Conservation (phyloP, 1,284 basidiomycete species). For the Pseudozyma tsukubaensis region DNA sequence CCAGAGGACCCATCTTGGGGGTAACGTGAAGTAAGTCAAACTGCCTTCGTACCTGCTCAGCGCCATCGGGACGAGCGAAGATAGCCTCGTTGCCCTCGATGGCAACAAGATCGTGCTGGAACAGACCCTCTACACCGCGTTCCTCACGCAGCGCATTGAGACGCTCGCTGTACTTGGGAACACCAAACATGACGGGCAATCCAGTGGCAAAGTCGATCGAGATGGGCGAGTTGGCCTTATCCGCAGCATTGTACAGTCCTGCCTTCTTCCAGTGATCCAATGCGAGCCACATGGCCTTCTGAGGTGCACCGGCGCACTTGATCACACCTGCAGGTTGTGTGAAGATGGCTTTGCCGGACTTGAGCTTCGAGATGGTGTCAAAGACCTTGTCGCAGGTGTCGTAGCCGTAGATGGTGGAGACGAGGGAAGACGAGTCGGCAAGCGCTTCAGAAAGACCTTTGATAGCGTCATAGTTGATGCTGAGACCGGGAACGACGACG, state of each 20-base stretch:
- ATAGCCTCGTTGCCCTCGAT: slow-evolving; percentile 79
- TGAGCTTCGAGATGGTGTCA: slow-evolving; percentile 73
- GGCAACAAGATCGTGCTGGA: slow-evolving; percentile 84
- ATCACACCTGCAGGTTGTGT: slow-evolving; percentile 94
- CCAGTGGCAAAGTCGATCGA: slow-evolving; percentile 89
- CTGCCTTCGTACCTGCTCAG: slow-evolving; percentile 74
- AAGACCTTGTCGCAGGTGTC: slow-evolving; percentile 61
- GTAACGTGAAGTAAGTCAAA: slow-evolving; percentile 89
- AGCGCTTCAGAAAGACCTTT: slow-evolving; percentile 83
- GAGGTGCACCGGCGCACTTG: slow-evolving; percentile 88
- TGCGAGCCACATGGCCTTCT: slow-evolving; percentile 69
- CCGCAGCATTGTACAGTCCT: slow-evolving; percentile 50
- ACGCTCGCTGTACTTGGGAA: slow-evolving; percentile 86
- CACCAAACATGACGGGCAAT: slow-evolving; percentile 85
- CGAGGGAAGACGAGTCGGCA: slow-evolving; percentile 80
- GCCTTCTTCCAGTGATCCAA: slow-evolving; percentile 61
- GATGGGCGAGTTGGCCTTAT: slow-evolving; percentile 70
- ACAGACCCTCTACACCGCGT: slow-evolving; percentile 82
- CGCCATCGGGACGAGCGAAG: slow-evolving; percentile 72
- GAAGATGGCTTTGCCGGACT: slow-evolving; percentile 87
- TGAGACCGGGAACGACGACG: slow-evolving; percentile 87
- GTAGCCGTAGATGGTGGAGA: slow-evolving; percentile 87
- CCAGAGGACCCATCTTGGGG: slow-evolving; percentile 89
- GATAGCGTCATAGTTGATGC: slow-evolving; percentile 80
- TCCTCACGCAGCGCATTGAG: slow-evolving; percentile 81